Evolutionary conservation across 352 stramenopile species (phyloP).

Genomic region (Aphanomyces euteiches): DNA sequence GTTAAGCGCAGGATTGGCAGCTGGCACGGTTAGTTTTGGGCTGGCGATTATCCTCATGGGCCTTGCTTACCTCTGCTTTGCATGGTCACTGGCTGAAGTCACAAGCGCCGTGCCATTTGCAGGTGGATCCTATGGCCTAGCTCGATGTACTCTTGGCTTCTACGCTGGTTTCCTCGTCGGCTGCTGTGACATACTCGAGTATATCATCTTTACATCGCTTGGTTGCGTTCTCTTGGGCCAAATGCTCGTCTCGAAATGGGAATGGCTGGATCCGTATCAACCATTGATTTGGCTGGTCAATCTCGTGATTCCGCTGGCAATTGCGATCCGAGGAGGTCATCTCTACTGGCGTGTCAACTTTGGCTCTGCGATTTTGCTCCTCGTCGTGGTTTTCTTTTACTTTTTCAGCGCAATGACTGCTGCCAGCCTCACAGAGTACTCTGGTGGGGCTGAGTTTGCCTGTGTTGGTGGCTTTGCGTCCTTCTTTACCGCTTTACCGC

Average conservation of each 20-base stretch:
- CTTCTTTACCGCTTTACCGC: not conserved
- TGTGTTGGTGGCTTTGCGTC: not conserved
- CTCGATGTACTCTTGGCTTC: slow-evolving; percentile 40
- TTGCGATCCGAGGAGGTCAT: slow-evolving; percentile 29
- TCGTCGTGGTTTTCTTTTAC: not conserved
- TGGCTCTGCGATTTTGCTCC: not conserved
- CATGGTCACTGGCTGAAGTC: slow-evolving; percentile 38
- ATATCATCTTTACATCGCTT: slow-evolving; percentile 38
- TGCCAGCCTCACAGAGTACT: not conserved
- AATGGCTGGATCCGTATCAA: slow-evolving; percentile 28
- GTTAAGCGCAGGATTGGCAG: slow-evolving; percentile 37
- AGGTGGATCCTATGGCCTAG: slow-evolving; percentile 37
- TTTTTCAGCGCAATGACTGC: not conserved
- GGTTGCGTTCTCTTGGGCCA: slow-evolving; percentile 31
- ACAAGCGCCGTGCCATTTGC: slow-evolving; percentile 37
- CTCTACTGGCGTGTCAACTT: slow-evolving; percentile 1
- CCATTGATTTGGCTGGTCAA: slow-evolving; percentile 30
- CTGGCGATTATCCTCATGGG: slow-evolving; percentile 35
- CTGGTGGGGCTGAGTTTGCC: not conserved
- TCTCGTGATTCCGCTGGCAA: slow-evolving; percentile 29
- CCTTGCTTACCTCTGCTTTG: slow-evolving; percentile 36
- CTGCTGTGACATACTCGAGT: slow-evolving; percentile 41
- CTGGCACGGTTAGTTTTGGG: slow-evolving; percentile 37
- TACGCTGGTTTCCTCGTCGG: slow-evolving; percentile 40
- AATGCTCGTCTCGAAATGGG: slow-evolving; percentile 33